Conservation (phyloP, 2,329 filamentous ascomycete species). For the Fusarium beomiforme region DNA sequence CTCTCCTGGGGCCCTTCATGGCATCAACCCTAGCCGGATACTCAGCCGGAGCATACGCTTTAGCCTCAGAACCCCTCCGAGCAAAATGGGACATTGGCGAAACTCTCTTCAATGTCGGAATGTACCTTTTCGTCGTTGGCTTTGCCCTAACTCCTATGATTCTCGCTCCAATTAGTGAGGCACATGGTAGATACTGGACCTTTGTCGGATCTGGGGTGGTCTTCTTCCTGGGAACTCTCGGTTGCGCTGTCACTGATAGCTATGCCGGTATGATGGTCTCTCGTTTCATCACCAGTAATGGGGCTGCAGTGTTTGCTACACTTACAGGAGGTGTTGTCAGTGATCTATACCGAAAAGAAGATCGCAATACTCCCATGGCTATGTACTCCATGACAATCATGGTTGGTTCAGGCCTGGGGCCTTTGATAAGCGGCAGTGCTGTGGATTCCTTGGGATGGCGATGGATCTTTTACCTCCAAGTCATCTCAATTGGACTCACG, state of each 20-base stretch:
- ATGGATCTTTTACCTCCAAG: slow-evolving; percentile 75
- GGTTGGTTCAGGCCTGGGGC: slow-evolving; percentile 71
- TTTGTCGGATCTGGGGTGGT: slow-evolving; percentile 45
- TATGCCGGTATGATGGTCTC: slow-evolving; percentile 71
- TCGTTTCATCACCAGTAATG: slow-evolving; percentile 70
- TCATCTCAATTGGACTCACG: slow-evolving; percentile 66
- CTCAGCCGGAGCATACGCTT: slow-evolving; percentile 70
- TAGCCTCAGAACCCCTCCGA: slow-evolving; percentile 64
- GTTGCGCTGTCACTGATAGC: slow-evolving; percentile 67
- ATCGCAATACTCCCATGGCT: slow-evolving; percentile 76
- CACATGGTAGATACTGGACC: slow-evolving; percentile 54
- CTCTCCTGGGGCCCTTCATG: slow-evolving; percentile 40
- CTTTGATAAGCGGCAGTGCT: slow-evolving; percentile 67
- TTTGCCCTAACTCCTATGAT: slow-evolving; percentile 76
- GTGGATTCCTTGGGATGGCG: slow-evolving; percentile 68
- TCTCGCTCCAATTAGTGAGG: slow-evolving; percentile 73
- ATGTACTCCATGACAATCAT: slow-evolving; percentile 70
- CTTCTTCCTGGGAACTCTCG: slow-evolving; percentile 55
- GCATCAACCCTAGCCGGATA: slow-evolving; percentile 71
- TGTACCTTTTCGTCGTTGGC: slow-evolving; percentile 71
- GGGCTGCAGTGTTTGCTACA: slow-evolving; percentile 59
- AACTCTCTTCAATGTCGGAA: slow-evolving; percentile 67
- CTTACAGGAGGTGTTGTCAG: slow-evolving; percentile 73
- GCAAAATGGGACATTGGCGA: slow-evolving; percentile 65
- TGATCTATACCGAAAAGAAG: slow-evolving; percentile 71